Percentiles rank a stretch among this genome's conserved stretches.
These are phyloP conservation scores for Pseudonitzschia multiseries DNA, from an alignment of 108 stramenopile genomes.

Conservation along the genomic window DNA sequence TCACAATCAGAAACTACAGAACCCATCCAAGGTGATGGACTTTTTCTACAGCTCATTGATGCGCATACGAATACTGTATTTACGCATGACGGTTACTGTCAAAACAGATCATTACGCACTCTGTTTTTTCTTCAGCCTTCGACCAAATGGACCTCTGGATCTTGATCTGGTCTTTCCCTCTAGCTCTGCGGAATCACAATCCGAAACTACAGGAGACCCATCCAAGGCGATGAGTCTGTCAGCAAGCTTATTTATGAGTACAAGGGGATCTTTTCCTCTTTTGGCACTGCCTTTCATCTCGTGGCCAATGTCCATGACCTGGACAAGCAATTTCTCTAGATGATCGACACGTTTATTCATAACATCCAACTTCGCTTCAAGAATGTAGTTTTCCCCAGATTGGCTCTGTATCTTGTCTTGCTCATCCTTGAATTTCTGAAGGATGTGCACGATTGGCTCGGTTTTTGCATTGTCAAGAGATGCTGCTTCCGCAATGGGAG, in stretches of 20 bases:
- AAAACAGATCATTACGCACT: background rate
- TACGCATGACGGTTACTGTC: background rate
- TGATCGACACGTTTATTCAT: constrained; percentile 45
- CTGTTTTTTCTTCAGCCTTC: constrained; percentile 3
- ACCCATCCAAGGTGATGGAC: constrained; percentile 30
- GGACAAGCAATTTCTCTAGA: constrained; percentile 44
- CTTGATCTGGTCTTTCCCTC: background rate
- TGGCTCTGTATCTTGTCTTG: constrained; percentile 52
- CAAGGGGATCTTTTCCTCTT: constrained; percentile 39
- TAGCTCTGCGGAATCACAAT: background rate
- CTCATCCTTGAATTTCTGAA: constrained; percentile 76
- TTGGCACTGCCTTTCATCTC: constrained; percentile 46
- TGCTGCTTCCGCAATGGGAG: constrained; percentile 77
- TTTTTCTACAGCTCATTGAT: no score
- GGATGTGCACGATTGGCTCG: constrained; percentile 70
- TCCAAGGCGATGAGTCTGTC: constrained; percentile 47
- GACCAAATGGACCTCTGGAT: constrained; percentile 22
- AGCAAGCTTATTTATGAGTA: constrained; percentile 47
- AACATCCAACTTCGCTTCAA: constrained; percentile 46
- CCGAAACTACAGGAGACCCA: constrained; percentile 8
- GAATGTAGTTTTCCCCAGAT: constrained; percentile 32
- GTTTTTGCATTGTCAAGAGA: constrained; percentile 67
- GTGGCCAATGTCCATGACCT: constrained; percentile 41
- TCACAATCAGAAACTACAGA: background rate
- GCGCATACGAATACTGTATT: background rate